A percentile compares a stretch with the other conserved stretches of the same genome.
Evolutionary conservation across 78 protist genomes (phyloP).

Genomic region (Speleostelium caveatum): DNA sequence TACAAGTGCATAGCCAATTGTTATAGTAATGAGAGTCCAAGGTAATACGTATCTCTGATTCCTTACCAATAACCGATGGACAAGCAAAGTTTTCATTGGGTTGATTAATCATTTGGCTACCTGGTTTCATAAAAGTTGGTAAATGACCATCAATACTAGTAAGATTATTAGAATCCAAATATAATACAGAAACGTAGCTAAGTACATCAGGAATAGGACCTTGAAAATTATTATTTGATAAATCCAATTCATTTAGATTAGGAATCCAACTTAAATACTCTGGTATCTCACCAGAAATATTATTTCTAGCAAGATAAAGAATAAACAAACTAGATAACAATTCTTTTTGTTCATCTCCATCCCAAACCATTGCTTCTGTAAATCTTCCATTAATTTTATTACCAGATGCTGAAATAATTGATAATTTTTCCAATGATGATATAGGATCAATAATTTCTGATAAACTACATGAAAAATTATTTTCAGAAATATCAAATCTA

Average conservation of each 20-base stretch:
- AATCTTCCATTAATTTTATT: conserved; percentile 63
- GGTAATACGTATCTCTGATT: conserved; percentile 17
- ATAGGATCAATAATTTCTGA: conserved; percentile 56
- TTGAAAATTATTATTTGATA: conserved; percentile 22
- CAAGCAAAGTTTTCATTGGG: conserved; percentile 27
- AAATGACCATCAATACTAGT: not conserved
- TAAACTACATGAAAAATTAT: conserved; percentile 43
- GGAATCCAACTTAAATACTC: conserved; percentile 65
- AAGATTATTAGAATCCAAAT: conserved; percentile 20
- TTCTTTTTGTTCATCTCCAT: conserved; percentile 17
- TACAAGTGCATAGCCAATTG: conserved; percentile 26
- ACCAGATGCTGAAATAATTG: conserved; percentile 39
- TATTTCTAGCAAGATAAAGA: conserved; percentile 18
- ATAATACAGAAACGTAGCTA: conserved; percentile 18
- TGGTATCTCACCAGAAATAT: conserved; percentile 6
- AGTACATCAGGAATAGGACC: conserved; percentile 42
- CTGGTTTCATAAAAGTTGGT: conserved; percentile 42
- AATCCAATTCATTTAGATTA: conserved; percentile 44
- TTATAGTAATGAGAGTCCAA: conserved; percentile 51
- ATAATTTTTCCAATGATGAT: conserved; percentile 7
- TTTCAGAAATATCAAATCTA: conserved; percentile 51
- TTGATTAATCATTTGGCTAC: not conserved
- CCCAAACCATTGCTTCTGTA: conserved; percentile 70
- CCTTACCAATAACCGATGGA: conserved; percentile 54
- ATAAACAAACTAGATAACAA: conserved; percentile 35